These are phyloP conservation scores for Coniferiporia sulphurascens DNA, from an alignment of 1,284 basidiomycete genomes.

Conservation along the genomic window DNA sequence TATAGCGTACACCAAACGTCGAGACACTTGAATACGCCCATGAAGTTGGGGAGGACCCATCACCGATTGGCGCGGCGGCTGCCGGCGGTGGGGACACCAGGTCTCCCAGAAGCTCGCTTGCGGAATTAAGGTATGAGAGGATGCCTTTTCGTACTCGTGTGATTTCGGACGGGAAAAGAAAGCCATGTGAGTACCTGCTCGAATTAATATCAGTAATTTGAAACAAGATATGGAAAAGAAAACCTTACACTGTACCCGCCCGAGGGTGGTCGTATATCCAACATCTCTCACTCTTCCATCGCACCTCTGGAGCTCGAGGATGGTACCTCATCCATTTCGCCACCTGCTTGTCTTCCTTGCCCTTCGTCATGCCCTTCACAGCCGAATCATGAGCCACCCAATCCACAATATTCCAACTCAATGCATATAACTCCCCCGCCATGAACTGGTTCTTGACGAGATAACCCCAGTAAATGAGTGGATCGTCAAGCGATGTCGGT, in stretches of 20 bases:
- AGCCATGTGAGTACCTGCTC: conserved; percentile 86
- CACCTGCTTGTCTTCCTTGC: conserved; percentile 95
- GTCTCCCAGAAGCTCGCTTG: conserved; percentile 9
- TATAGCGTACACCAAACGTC: conserved; percentile 79
- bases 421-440: conserved; percentile 92
- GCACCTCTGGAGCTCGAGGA: conserved; percentile 73
- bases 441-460: conserved; percentile 93
- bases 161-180: conserved; percentile 92
- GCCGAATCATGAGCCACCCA: conserved; percentile 77
- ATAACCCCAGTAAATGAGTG: conserved; percentile 91
- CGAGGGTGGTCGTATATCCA: conserved; percentile 99
- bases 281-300: conserved; percentile 90
- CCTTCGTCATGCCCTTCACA: conserved; percentile 65
- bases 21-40: conserved; percentile 86
- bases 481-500: conserved; percentile 43
- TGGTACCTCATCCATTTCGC: conserved; percentile 92
- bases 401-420: conserved; percentile 87
- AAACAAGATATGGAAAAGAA: conserved; percentile 4
- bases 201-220: conserved; percentile 17
- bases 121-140: conserved; percentile 32
- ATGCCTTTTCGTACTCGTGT: conserved; percentile 55
- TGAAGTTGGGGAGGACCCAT: conserved; percentile 21
- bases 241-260: conserved; percentile 79
- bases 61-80: conserved; percentile 20
- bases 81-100: conserved; percentile 18